Evolutionary conservation across 495 filamentous ascomycete genomes (phyloP), one percentile per base, ranked within the genome.

Genomic region (Sabuloglossum arenarium): DNA sequence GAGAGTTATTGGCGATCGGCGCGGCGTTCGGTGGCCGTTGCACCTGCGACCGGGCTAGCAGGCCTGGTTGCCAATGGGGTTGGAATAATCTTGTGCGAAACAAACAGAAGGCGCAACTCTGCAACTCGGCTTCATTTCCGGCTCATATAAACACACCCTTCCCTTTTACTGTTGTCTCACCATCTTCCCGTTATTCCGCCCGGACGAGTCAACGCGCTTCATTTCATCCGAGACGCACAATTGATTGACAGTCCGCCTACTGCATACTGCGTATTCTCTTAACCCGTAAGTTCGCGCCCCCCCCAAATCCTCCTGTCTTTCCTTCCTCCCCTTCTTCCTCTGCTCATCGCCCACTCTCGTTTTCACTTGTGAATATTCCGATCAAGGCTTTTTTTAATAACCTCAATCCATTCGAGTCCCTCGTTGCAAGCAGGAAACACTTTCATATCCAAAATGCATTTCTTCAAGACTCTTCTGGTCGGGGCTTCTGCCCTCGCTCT

Each of bases 391-490:
- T 30, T 19, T 56, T 24, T 9, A 9, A 45, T 10, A 6, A 47
- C 21, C 42, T 19, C 25, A 16, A n/a, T 39, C 25, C 55, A 10
- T 16, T 29, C 54, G 34, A 30, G 31, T 19, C 39, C 9, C 37
- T 45, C 55, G 53, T 24, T 43, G 53, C 11, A 43, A 24, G 23
- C 30, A 55, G 23, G 8, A 2, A 24, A 25, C n/a, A 28, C 1
- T 51, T 25, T 56, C 27, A 10, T 0, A 28, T 19, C 25, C 56
- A 23, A 31, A 32, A 59, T 59, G 57, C 57, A 59, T 30, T 28
- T 58, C 57, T 24, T 55, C 57, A 47, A 31, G 30, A 43, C 53
- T 45, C 42, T 51, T 28, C 37, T 57, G 11, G 28, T 39, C 21
- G 53, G 14, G n/a, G 27, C 30, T 25, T 30, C 52, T 3, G 56